Evolutionary conservation across 139 green algal genomes (phyloP).

Genomic region (Bryopsis sp.): DNA sequence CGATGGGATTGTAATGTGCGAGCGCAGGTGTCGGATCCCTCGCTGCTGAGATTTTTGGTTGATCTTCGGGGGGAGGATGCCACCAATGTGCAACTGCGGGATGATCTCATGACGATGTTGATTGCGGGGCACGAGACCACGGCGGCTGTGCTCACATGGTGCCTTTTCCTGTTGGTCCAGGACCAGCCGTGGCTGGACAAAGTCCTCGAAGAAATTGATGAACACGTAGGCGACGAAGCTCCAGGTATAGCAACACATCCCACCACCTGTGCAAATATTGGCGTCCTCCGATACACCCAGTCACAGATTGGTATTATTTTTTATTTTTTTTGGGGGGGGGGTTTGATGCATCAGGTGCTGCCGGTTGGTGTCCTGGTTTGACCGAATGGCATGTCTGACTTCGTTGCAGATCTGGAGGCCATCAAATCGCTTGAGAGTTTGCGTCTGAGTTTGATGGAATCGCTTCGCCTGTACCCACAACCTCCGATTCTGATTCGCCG

Average conservation of each 20-base stretch:
- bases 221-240: conserved; percentile 49
- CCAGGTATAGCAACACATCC: conserved; percentile 42
- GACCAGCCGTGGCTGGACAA: conserved; percentile 48
- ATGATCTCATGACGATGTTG: conserved; percentile 97
- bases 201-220: conserved; percentile 64
- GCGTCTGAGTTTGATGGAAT: conserved; percentile 65
- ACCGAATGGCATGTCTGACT: not conserved
- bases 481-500: conserved; percentile 92
- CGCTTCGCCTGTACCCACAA: conserved; percentile 89
- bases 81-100: conserved; percentile 80
- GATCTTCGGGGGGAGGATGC: conserved; percentile 90
- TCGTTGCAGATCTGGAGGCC: conserved; percentile 50
- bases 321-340: not conserved
- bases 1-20: not conserved
- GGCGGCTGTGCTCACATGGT: conserved; percentile 84
- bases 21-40: conserved; percentile 79
- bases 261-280: too few relatives aligned
- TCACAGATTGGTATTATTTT: conserved; percentile 6
- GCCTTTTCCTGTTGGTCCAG: conserved; percentile 62
- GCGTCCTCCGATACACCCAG: too few relatives aligned
- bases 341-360: not conserved
- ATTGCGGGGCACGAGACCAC: conserved; percentile 93
- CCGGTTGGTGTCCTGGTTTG: not conserved
- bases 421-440: conserved; percentile 56
- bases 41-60: conserved; percentile 92